Evolutionary conservation across 768 basidiomycete genomes (phyloP).

Genomic region (Rhizopogon rudus): DNA sequence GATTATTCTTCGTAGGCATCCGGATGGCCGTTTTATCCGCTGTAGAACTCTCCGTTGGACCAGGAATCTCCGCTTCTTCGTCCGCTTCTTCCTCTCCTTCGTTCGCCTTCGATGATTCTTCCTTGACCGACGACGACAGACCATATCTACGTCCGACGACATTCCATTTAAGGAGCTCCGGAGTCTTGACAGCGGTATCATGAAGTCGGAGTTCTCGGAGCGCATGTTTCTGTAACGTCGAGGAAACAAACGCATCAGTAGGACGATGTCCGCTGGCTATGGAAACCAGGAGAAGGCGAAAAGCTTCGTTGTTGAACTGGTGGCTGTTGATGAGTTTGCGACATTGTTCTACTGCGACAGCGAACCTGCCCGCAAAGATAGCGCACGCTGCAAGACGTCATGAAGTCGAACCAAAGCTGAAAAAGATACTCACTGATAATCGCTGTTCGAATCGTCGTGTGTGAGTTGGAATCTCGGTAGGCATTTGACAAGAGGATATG

Average conservation of each 20-base stretch:
- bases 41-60: constrained; percentile 5
- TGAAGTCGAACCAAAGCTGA: not conserved
- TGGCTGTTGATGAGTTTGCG: constrained; percentile 69
- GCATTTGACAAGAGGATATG: constrained; percentile 74
- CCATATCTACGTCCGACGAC: constrained; percentile 52
- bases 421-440: constrained; percentile 56
- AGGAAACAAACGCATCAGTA: constrained; percentile 72
- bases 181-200: constrained; percentile 61
- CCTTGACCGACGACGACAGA: constrained; percentile 35
- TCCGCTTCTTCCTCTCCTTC: constrained; percentile 32
- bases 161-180: constrained; percentile 61
- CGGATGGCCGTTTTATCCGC: constrained; percentile 27
- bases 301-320: constrained; percentile 86
- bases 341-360: constrained; percentile 64
- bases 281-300: constrained; percentile 69
- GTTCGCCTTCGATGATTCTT: constrained; percentile 14
- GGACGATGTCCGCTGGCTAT: constrained; percentile 67
- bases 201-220: constrained; percentile 72
- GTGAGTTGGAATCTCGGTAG: constrained; percentile 55
- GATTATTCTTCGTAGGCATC: constrained; percentile 67
- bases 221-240: constrained; percentile 79
- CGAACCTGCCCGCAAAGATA: constrained; percentile 49
- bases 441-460: constrained; percentile 71
- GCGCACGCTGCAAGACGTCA: constrained; percentile 57
- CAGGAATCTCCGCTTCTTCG: constrained; percentile 17